Base-by-base conservation (phyloP, 192 early-diverging fungal genomes). In the Piromyces sp. region DNA sequence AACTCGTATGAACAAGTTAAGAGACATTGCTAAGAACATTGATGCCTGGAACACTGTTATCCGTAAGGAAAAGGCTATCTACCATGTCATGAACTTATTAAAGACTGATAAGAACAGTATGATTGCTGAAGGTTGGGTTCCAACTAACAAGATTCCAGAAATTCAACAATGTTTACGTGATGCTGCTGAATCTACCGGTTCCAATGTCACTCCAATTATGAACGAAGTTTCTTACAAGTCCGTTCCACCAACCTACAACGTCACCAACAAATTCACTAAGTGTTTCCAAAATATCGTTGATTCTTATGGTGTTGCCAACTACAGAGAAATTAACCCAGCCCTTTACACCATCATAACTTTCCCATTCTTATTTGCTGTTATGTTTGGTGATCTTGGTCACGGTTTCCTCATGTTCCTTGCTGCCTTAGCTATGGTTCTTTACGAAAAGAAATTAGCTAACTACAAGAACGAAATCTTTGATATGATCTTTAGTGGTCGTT, bases 321-420 rank as follows among this genome's bases (percentile, higher is more conserved):
- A 97, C 85, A 91, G 94, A 82, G 98, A 99, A 88, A 96, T 98
- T 82, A 99, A 99, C 85, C 98, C 98, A 26, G 98, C 96, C 78
- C 90, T 99, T 36, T 99, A 97, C 81, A 98, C 98, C 0, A 85
- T 94, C 17, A 97, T 98, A 68, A 96, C 95, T 0, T 99, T 99
- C 89, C 98, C 98, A n/a, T 99, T 99, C 86, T 86, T 99, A 81
- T 99, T 99, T 87, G 97, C 98, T 79, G 91, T 99, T 81, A 99
- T 99, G 98, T 99, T 99, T 90, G 98, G 98, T 82, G 98, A 99
- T 87, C 90, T 97, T 38, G 98, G 98, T 79, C 98, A 99, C 84
- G 98, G 96, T 30, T 85, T 96, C 38, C 82, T 99, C 78, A 90
- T 99, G 88, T 88, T 95, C 7, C 82, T 94, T n/a, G 84, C 86